These are phyloP conservation scores for Cercospora sojina DNA, from an alignment of 2,329 filamentous ascomycete species.

Conservation along the genomic window DNA sequence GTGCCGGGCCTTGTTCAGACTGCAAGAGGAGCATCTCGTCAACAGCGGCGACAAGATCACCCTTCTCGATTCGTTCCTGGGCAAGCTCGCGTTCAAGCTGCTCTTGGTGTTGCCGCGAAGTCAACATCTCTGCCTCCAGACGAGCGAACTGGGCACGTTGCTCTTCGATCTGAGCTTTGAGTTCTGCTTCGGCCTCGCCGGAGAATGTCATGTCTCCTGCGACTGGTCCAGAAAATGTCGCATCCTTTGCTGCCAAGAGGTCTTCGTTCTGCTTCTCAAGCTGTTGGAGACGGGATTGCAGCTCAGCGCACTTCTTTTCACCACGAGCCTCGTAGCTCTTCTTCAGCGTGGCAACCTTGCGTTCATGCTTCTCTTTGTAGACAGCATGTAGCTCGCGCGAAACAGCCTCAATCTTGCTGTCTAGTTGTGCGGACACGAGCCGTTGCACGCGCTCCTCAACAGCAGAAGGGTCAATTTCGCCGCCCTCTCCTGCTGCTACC, in stretches of 20 bases:
- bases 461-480: slow-evolving; percentile 36
- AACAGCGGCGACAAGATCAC: slow-evolving; percentile 74
- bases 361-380: slow-evolving; percentile 97
- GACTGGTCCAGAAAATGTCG: slow-evolving; percentile 60
- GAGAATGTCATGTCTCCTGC: slow-evolving; percentile 17
- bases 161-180: slow-evolving; percentile 57
- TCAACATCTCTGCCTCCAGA: slow-evolving; percentile 68
- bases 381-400: slow-evolving; percentile 82
- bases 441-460: slow-evolving; percentile 47
- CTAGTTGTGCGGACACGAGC: slow-evolving; percentile 65
- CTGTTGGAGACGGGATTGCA: slow-evolving; percentile 69
- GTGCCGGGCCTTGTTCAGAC: slow-evolving; percentile 43
- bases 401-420: slow-evolving; percentile 77
- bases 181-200: slow-evolving; percentile 33
- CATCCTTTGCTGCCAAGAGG: slow-evolving; percentile 64
- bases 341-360: slow-evolving; percentile 87
- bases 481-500: slow-evolving; percentile 27
- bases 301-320: slow-evolving; percentile 81
- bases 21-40: slow-evolving; percentile 79
- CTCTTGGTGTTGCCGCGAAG: slow-evolving; percentile 68
- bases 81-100: slow-evolving; percentile 69
- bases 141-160: slow-evolving; percentile 72
- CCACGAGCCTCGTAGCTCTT: slow-evolving; percentile 78
- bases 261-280: slow-evolving; percentile 73
- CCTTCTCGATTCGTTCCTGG: slow-evolving; percentile 76